phyloP scores from a whole-genome alignment of 139 green algal genomes.

The Pleodorina starrii region DNA sequence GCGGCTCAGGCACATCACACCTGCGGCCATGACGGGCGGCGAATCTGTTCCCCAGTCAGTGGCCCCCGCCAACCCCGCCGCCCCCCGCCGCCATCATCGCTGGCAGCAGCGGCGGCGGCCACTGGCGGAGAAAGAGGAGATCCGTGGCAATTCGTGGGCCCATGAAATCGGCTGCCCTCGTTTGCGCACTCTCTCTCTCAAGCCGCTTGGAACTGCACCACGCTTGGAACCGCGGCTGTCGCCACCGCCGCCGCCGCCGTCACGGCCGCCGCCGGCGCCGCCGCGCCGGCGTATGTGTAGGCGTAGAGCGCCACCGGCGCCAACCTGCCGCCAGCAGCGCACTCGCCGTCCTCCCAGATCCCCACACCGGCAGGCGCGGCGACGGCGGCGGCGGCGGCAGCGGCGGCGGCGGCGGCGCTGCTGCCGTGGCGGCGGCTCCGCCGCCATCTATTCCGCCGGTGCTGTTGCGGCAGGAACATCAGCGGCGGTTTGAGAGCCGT shows the following conservation, averaged over 20 bases:
- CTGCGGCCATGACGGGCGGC: no score
- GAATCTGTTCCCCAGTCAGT: no score
- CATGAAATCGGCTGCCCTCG: no score
- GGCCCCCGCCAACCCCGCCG: no score
- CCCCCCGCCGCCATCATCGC: no score
- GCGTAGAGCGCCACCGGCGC: constrained; percentile 12
- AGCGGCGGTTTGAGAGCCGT: background rate
- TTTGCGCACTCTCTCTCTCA: no score
- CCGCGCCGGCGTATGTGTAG: background rate
- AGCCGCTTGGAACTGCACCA: background rate
- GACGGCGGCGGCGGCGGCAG: background rate
- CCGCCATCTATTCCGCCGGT: background rate
- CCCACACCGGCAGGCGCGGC: no score
- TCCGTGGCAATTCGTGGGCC: no score
- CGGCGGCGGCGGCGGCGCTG: background rate
- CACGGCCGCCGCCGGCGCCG: background rate
- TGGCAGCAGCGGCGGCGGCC: no score
- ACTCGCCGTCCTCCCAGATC: background rate
- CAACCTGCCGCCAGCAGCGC: background rate
- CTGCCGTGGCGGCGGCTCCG: background rate
- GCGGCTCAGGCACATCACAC: no score
- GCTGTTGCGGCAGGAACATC: background rate
- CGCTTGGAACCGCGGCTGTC: background rate
- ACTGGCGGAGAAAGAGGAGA: no score
- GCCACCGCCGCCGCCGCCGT: background rate